Base-by-base conservation (phyloP, 768 basidiomycete species). In the Tricholoma sp. region DNA sequence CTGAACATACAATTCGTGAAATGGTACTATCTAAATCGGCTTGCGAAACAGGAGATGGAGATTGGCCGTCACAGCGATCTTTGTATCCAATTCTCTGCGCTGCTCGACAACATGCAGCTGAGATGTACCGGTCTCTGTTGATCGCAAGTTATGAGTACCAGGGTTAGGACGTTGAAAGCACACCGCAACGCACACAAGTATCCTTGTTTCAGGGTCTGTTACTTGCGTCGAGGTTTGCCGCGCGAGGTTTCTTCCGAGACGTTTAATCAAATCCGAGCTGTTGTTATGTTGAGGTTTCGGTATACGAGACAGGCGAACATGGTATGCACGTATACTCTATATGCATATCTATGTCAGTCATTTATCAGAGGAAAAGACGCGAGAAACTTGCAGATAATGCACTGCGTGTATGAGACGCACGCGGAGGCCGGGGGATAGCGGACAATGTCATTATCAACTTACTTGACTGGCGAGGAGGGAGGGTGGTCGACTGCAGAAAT, bases 371-470 rank as follows among this genome's bases (percentile, higher is more conserved):
- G 10, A 32, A 42, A 15, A 33, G 37, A 17, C 52, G 31, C 29
- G 13, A 36, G 18, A 34, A 10, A 62, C 68, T 57, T 57, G 68
- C 72, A 1, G 66, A 66, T 28, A 69, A 59, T 9, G 63, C 56
- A 52, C 64, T 61, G 39, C 41, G 63, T 51, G 56, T 69, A 13
- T 55, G 31, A 1, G 45, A 53, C 17, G 44, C 6, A n/a, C 52
- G 52, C 17, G 41, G 53, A 37, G 52, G 29, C 31, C 17, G 24
- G 8, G 13, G 47, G 17, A 31, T 31, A 32, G 2, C 8, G 17
- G 47, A n/a, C 8, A 10, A n/a, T 3, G 29, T 1, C 8, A 0
- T 10, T n/a, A 49, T 6, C 10, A 31, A 31, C 29, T 31, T 31
- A 15, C 15, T 17, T 15, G 29, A n/a, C n/a, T 32, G 29, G 45